Evolutionary conservation across 2,329 filamentous ascomycete genomes (phyloP), one percentile per base, ranked within the genome.

Genomic region (Aotearoamyces nothofagi): DNA sequence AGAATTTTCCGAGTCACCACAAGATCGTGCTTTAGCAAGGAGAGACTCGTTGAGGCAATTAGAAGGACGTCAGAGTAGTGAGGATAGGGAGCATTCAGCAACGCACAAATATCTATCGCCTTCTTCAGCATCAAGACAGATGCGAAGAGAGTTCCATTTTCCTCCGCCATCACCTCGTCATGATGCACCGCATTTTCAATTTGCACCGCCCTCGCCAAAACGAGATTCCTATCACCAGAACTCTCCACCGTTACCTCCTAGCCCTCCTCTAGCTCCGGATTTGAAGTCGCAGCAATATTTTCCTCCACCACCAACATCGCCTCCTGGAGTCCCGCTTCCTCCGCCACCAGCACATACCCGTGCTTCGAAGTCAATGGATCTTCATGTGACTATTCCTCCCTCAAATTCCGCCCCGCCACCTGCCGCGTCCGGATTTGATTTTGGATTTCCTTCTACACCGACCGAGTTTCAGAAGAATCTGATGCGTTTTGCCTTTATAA

Each of bases 381-480:
- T 44, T 6, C 35, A 36, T 10, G 37, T 46, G 28, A 26, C 35
- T 23, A 45, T 44, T 16, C 42, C 43, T 24, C 25, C 9, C 9
- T 26, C 33, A 5, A 22, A 22, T 9, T n/a, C n/a, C n/a, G 17
- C 33, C 7, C 22, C 30, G 5, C 23, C 33, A 4, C 16, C 28
- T 3, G 26, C 30, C 6, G 24, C 36, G 15, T 33, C 12, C 39
- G 69, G 66, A n/a, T 79, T 80, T 44, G 74, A 80, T 43, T 81
- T 81, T 46, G 82, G 83, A 11, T 92, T 92, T 53, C 78, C 81
- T 1, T 69, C 72, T 35, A 86, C 82, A 15, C 83, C 84, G 5
- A 86, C 81, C 1, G 76, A 86, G 43, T 82, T 92, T 53, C 83
- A 92, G 47, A 87, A 86, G 61, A 83, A 72, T 42, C 59, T 92